A percentile compares a stretch with the other conserved stretches of the same genome.
Evolutionary conservation across 768 basidiomycete genomes (phyloP).

Genomic region (Termitomyces sp.): DNA sequence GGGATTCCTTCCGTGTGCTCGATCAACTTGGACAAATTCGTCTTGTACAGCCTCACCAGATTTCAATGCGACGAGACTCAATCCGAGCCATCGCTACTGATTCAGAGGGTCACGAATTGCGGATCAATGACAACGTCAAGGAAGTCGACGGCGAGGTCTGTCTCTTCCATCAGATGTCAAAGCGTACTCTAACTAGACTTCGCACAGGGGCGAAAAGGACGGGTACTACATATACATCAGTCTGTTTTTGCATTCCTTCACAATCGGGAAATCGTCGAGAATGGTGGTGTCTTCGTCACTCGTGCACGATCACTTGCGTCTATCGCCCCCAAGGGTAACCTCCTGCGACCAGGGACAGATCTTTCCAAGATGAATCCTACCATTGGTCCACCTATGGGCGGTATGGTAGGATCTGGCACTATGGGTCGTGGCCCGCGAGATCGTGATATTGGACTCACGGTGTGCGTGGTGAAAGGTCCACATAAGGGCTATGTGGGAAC

Average conservation of each 20-base stretch:
- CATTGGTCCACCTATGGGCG: slow-evolving; percentile 58
- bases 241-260: slow-evolving; percentile 93
- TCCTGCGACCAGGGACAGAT: slow-evolving; percentile 67
- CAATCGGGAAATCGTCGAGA: slow-evolving; percentile 87
- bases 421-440: slow-evolving; percentile 83
- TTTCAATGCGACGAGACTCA: slow-evolving; percentile 86
- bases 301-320: slow-evolving; percentile 81
- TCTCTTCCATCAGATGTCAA: slow-evolving; percentile 5
- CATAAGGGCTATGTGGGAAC: slow-evolving; percentile 89
- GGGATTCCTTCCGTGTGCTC: slow-evolving; percentile 92
- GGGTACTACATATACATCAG: slow-evolving; percentile 91
- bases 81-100: slow-evolving; percentile 85
- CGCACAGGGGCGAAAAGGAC: slow-evolving; percentile 77
- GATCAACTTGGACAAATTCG: slow-evolving; percentile 93
- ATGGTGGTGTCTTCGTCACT: slow-evolving; percentile 93
- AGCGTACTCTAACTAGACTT: slow-evolving; percentile 6
- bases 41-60: slow-evolving; percentile 90
- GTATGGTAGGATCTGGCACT: slow-evolving; percentile 76
- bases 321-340: slow-evolving; percentile 80
- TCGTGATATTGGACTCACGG: slow-evolving; percentile 74
- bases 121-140: slow-evolving; percentile 88
- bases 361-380: slow-evolving; percentile 92
- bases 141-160: slow-evolving; percentile 86
- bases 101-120: slow-evolving; percentile 82
- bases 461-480: slow-evolving; percentile 82